Evolutionary conservation across 176 grass and related monocot species (phyloP), one percentile per base, ranked within the genome.

Genomic region (Cenchrus fungigraminus): DNA sequence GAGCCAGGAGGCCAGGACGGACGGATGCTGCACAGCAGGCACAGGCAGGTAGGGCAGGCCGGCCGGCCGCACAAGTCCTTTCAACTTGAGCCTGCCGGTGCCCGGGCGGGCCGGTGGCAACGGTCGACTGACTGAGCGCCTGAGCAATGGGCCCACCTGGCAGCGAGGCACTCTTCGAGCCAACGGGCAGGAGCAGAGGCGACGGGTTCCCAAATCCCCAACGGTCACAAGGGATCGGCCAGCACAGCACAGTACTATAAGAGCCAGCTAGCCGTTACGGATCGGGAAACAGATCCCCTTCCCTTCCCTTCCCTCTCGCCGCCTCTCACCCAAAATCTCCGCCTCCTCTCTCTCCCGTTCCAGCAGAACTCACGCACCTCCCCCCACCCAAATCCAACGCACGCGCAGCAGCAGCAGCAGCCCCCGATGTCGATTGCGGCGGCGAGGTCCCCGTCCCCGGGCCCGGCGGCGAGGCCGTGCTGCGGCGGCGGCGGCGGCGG

Each of bases 401-500:
- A 12, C 46, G 8, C n/a, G 20, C n/a, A 25, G 37, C 37, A 40
- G 37, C 34, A 34, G 29, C 49, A 54, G 28, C 47, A 7, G 17
- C 20, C 58, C 59, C 28, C 10, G 49, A 68, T 90, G 88, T 80
- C 88, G n/a, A 11, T 84, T 3, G 16, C 79, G 65, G 57, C 69
- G 76, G 81, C 76, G 29, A 90, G 89, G 80, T 91, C 89, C 17
- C 76, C 88, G 51, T 90, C 88, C 49, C 89, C 89, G 12, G 73
- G 65, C 17, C 68, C 61, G 11, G 43, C 42, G 10, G 79, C 59
- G 9, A 83, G 89, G 81, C 69, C 85, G 0, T 74, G 75, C 84
- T 59, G 52, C 52, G 13, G 37, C 61, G 11, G 43, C 25, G 10
- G 79, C 59, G 9, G 74, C 84, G 51, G 54, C 54, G 16, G 44